Evolutionary conservation across 1,139 yeast species (phyloP).

Genomic region (Pichia sp.): DNA sequence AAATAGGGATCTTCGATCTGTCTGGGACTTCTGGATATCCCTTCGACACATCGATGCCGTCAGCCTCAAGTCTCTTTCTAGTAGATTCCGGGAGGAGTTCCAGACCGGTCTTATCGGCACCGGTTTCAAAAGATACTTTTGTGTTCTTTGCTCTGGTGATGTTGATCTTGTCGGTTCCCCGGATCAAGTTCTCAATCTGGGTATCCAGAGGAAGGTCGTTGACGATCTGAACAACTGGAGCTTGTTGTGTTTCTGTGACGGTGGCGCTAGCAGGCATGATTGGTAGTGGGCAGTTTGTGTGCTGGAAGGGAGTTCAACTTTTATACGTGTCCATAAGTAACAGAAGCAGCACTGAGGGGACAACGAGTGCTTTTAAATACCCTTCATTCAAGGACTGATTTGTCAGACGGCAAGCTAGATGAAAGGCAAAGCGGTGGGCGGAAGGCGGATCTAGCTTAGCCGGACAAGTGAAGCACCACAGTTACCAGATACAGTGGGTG

Average conservation of each 20-base stretch:
- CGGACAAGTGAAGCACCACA: neutral
- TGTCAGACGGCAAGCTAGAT: neutral
- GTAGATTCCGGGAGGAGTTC: constrained; percentile 36
- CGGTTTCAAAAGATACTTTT: constrained; percentile 13
- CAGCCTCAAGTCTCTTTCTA: constrained; percentile 34
- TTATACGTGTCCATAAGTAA: too few species aligned
- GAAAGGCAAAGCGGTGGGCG: neutral
- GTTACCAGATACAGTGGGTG: neutral
- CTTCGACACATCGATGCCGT: constrained; percentile 37
- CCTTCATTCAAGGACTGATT: neutral
- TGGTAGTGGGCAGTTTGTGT: neutral
- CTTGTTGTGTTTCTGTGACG: neutral
- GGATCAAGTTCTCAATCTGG: constrained; percentile 34
- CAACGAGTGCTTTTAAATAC: too few species aligned
- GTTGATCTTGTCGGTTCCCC: constrained; percentile 31
- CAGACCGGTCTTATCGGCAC: constrained; percentile 23
- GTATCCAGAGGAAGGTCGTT: constrained; percentile 37
- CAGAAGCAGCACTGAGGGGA: too few species aligned
- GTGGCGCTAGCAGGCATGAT: neutral
- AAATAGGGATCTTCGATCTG: constrained; percentile 19
- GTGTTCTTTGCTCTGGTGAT: constrained; percentile 20
- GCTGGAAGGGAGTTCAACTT: too few species aligned
- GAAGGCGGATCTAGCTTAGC: neutral
- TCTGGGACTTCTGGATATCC: constrained; percentile 42
- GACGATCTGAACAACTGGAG: neutral